Evolutionary conservation across 2,329 filamentous ascomycete species (phyloP), one percentile per base, ranked within the genome.

Genomic region (Pleoardoris graminearum): DNA sequence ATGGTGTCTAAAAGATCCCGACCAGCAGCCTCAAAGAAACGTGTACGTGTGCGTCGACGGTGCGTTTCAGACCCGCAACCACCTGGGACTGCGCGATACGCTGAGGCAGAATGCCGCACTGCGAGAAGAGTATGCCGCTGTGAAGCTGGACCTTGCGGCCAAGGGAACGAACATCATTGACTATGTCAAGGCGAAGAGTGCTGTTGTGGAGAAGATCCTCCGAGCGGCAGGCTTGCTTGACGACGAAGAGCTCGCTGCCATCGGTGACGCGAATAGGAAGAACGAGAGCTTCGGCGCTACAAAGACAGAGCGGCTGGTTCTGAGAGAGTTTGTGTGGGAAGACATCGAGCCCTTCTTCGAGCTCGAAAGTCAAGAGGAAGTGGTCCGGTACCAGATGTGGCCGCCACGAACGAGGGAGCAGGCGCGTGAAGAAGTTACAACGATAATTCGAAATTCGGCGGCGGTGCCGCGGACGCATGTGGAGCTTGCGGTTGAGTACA

Each of bases 31-130:
- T 6, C 38, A 25, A 3, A 59, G 70, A 37, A 75, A 76, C 52
- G 62, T 73, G 3, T 77, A 75, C 55, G 58, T 76, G 0, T 70
- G 68, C 35, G 53, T 75, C 8, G 66, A 74, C 11, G 70, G 67
- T 1, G 66, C 67, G 23, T 48, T 64, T 8, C 59, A 68, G 22
- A 60, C 72, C 16, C 63, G 67, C n/a, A 76, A 76, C 48, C 73
- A 77, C 55, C 59, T 74, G 11, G 70, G 59, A 33, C 39, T 77
- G 19, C 68, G 73, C n/a, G 64, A 73, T 39, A 65, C 71, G 2
- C 61, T 77, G 17, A 54, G 66, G 3, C 29, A 53, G 3, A 60
- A 76, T 50, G 23, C 27, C 1, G 60, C 54, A 1, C 53, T 78
- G 19, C 57, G 72, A 29, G 63, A 72, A 3, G 62, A 69, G 38